Percentiles rank a stretch among this genome's conserved stretches.
Conservation (phyloP, 73 alveolate genomes). For the Tetrahymena thermophila region DNA sequence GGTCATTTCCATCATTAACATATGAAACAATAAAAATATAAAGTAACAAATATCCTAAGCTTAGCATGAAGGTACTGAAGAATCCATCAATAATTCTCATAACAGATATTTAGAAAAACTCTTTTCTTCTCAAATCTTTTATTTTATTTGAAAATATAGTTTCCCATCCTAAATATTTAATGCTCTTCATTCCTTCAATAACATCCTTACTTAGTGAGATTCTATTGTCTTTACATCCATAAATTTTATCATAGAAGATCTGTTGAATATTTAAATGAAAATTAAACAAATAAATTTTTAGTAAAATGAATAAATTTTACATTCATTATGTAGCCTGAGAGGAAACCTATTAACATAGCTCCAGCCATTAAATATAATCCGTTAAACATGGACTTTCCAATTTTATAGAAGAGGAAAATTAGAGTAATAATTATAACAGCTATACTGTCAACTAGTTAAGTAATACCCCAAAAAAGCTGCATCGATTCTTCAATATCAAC, state of each 20-base stretch:
- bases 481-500: conserved; percentile 30
- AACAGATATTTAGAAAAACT: not conserved
- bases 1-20: conserved; percentile 2
- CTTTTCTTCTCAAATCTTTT: conserved; percentile 8
- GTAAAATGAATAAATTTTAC: not conserved
- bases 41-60: conserved; percentile 6
- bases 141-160: conserved; percentile 14
- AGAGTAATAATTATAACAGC: not conserved
- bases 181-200: conserved; percentile 38
- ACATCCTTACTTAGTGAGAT: conserved; percentile 27
- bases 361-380: conserved; percentile 10
- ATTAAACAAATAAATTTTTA: not conserved
- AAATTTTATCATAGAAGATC: conserved; percentile 14
- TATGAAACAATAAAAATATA: not conserved
- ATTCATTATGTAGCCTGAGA: not conserved
- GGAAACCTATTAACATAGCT: not conserved
- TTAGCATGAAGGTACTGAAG: not conserved
- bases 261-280: not conserved
- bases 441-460: not conserved
- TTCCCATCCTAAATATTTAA: conserved; percentile 37
- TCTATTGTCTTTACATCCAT: conserved; percentile 17
- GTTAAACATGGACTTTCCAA: conserved; percentile 14
- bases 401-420: not conserved
- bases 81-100: conserved; percentile 16
- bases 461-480: conserved; percentile 15